These are phyloP conservation scores for Phytophthora podocarpi DNA, from an alignment of 352 stramenopile genomes.

Conservation along the genomic window DNA sequence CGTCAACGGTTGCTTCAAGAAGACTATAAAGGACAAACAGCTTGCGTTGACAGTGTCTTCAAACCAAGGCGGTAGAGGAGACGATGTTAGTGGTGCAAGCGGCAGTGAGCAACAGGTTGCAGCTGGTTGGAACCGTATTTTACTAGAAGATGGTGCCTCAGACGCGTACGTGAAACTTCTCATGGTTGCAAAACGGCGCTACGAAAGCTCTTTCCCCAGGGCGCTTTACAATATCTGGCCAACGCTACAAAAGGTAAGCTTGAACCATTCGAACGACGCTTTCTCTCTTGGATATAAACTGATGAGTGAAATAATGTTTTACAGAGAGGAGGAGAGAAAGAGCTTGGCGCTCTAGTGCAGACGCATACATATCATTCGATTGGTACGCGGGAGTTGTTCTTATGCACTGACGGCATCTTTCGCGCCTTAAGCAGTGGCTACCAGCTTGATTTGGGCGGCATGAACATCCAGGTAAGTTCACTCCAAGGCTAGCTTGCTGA, in stretches of 20 bases:
- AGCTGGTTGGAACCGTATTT: conserved; percentile 69
- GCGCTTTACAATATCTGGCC: conserved; percentile 76
- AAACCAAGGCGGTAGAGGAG: conserved; percentile 17
- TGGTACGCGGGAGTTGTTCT: conserved; percentile 56
- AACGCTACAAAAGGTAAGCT: conserved; percentile 40
- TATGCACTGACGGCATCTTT: conserved; percentile 73
- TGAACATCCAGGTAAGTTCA: conserved; percentile 70
- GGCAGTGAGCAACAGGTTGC: conserved; percentile 64
- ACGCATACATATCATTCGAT: conserved; percentile 50
- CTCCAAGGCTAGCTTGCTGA: background rate
- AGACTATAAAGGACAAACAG: conserved; percentile 50
- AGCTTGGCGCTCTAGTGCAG: conserved; percentile 53
- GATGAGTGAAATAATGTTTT: background rate
- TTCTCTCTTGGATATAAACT: background rate
- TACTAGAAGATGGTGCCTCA: conserved; percentile 69
- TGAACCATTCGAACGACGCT: background rate
- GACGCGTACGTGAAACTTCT: conserved; percentile 74
- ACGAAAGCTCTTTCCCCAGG: conserved; percentile 44
- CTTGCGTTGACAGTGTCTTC: conserved; percentile 29
- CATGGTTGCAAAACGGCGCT: conserved; percentile 50
- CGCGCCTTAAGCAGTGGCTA: conserved; percentile 58
- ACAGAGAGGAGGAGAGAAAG: conserved; percentile 22
- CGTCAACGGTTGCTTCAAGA: conserved; percentile 83
- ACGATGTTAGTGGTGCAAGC: conserved; percentile 15
- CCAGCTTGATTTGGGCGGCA: conserved; percentile 59